These are phyloP conservation scores for Aegilops umbellulata DNA, from an alignment of 176 grass and related monocot genomes.

Conservation along the genomic window DNA sequence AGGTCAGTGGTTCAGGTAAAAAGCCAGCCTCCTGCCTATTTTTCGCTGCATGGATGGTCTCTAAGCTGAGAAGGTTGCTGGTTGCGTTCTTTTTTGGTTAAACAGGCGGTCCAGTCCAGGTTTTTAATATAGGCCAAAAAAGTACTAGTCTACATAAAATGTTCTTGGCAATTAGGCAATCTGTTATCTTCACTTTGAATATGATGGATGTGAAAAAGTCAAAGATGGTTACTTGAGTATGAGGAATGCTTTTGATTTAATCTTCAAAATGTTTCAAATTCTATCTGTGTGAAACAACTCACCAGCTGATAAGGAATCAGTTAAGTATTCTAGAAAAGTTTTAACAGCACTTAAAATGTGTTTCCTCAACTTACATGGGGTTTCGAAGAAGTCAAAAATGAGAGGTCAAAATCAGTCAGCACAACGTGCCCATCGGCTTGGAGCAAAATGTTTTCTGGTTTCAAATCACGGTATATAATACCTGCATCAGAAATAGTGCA, in stretches of 20 bases:
- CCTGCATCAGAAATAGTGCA: constrained; percentile 50
- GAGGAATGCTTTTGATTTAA: not conserved
- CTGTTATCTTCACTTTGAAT: not conserved
- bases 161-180: not conserved
- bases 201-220: not conserved
- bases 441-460: constrained; percentile 97
- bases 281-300: not conserved
- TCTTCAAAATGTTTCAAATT: not conserved
- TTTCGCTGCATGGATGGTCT: not conserved
- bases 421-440: constrained; percentile 89
- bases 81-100: not conserved
- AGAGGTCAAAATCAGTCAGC: constrained; percentile 94
- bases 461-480: constrained; percentile 96
- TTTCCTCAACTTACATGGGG: constrained; percentile 67
- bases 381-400: constrained; percentile 87
- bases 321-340: not conserved
- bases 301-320: not conserved
- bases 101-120: not conserved
- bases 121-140: not conserved
- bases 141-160: not conserved
- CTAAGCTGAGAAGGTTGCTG: not conserved
- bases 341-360: not conserved
- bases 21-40: not conserved
- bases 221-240: not conserved
- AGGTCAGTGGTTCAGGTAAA: not conserved